Conservation (phyloP, 2,329 filamentous ascomycete species). For the Eutypella sp. region DNA sequence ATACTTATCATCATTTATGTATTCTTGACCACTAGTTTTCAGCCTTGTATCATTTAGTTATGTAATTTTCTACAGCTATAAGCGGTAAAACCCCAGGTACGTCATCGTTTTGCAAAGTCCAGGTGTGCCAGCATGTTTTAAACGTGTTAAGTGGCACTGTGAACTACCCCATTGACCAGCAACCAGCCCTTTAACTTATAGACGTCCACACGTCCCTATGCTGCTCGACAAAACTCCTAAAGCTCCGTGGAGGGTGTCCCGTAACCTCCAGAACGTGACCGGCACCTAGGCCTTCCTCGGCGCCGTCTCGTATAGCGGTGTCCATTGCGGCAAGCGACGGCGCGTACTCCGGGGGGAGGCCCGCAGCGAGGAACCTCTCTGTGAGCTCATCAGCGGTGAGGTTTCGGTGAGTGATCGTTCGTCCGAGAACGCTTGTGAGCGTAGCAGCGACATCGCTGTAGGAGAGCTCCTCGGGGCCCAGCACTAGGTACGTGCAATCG, state of each 20-base stretch:
- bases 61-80: no score
- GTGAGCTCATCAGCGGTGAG: constrained; percentile 24
- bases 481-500: constrained; percentile 35
- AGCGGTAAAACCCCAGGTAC: no score
- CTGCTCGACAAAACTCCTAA: constrained; percentile 21
- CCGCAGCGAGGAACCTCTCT: constrained; percentile 15
- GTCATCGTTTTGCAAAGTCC: no score
- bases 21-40: no score
- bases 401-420: constrained; percentile 30
- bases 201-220: constrained; percentile 14
- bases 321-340: constrained; percentile 29
- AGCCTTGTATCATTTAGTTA: no score
- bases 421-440: constrained; percentile 26
- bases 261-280: constrained; percentile 30
- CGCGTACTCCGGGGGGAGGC: constrained; percentile 28
- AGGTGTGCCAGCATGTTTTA: no score
- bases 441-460: constrained; percentile 32
- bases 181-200: no score
- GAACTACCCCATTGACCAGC: no score
- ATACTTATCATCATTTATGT: no score
- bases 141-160: no score
- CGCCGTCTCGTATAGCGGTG: constrained; percentile 26
- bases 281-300: constrained; percentile 31
- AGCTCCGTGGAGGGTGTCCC: constrained; percentile 25
- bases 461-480: constrained; percentile 32